These are phyloP conservation scores for Xylaria polymorpha DNA, from an alignment of 2,329 filamentous ascomycete species.

Conservation along the genomic window DNA sequence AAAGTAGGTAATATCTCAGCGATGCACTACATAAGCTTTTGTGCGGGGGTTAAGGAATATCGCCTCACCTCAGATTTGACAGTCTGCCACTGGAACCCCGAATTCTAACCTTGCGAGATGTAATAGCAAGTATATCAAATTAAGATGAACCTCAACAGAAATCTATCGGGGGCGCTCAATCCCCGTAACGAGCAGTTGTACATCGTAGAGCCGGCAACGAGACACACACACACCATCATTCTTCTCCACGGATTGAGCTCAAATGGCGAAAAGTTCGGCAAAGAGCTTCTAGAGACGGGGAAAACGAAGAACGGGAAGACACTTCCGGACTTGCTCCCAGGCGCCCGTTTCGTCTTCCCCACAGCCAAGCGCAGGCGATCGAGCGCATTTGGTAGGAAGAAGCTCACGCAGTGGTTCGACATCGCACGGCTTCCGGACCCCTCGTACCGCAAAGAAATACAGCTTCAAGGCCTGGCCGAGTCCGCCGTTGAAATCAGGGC, in stretches of 20 bases:
- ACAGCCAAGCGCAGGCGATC: slow-evolving; percentile 59
- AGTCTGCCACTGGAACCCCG: neutral
- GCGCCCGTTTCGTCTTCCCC: slow-evolving; percentile 63
- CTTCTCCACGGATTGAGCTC: slow-evolving; percentile 38
- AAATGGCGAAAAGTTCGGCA: slow-evolving; percentile 47
- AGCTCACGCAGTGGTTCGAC: slow-evolving; percentile 65
- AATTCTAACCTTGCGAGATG: neutral
- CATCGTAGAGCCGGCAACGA: slow-evolving; percentile 38
- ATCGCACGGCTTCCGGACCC: slow-evolving; percentile 55
- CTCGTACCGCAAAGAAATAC: slow-evolving; percentile 53
- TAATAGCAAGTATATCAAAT: neutral
- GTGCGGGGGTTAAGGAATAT: neutral
- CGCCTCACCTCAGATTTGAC: neutral
- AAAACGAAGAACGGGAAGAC: slow-evolving; percentile 40
- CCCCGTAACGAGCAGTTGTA: slow-evolving; percentile 16
- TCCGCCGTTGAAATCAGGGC: slow-evolving; percentile 51
- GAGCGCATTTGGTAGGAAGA: slow-evolving; percentile 49
- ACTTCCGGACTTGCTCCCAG: slow-evolving; percentile 51
- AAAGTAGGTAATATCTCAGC: no score
- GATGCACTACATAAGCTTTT: neutral
- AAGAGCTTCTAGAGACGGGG: slow-evolving; percentile 48
- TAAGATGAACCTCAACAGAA: neutral
- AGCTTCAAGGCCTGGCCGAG: slow-evolving; percentile 58
- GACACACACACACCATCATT: slow-evolving; percentile 35
- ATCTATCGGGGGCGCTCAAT: neutral